Evolutionary conservation across 495 filamentous ascomycete species (phyloP).

Genomic region (Penicillium mononematosum): DNA sequence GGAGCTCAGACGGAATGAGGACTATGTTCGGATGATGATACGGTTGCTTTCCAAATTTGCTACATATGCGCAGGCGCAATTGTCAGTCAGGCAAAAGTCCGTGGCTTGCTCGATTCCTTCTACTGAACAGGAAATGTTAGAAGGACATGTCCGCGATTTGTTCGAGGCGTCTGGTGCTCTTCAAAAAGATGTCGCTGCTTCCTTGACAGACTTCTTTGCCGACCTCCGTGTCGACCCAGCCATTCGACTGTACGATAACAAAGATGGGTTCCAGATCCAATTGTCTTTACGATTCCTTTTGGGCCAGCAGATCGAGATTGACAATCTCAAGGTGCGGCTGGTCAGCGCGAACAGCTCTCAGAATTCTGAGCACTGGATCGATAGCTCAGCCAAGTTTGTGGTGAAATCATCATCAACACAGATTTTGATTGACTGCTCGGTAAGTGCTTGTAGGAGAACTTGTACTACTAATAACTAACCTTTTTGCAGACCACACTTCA

Average conservation of each 20-base stretch:
- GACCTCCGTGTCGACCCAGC: constrained; percentile 66
- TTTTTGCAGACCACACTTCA: constrained; percentile 57
- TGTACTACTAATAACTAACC: constrained; percentile 24
- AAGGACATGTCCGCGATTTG: constrained; percentile 65
- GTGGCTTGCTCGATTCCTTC: constrained; percentile 34
- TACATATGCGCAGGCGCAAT: constrained; percentile 32
- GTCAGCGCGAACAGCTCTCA: constrained; percentile 37
- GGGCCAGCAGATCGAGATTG: constrained; percentile 64
- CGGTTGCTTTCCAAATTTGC: constrained; percentile 74
- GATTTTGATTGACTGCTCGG: constrained; percentile 42
- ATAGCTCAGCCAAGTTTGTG: constrained; percentile 30
- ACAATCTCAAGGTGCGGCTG: constrained; percentile 65
- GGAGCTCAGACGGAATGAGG: constrained; percentile 69
- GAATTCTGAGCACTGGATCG: constrained; percentile 45
- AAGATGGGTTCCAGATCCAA: constrained; percentile 75
- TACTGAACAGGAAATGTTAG: constrained; percentile 54
- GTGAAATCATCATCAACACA: constrained; percentile 42
- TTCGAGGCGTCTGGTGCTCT: constrained; percentile 60
- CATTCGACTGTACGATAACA: constrained; percentile 65
- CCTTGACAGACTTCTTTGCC: constrained; percentile 71
- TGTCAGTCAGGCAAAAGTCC: constrained; percentile 38
- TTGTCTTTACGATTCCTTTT: constrained; percentile 72
- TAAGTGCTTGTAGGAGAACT: constrained; percentile 18
- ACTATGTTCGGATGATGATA: constrained; percentile 73
- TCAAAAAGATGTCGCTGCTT: constrained; percentile 62